Evolutionary conservation across 2,329 filamentous ascomycete genomes (phyloP), one percentile per base, ranked within the genome.

Genomic region (Aspergillus versicolor): DNA sequence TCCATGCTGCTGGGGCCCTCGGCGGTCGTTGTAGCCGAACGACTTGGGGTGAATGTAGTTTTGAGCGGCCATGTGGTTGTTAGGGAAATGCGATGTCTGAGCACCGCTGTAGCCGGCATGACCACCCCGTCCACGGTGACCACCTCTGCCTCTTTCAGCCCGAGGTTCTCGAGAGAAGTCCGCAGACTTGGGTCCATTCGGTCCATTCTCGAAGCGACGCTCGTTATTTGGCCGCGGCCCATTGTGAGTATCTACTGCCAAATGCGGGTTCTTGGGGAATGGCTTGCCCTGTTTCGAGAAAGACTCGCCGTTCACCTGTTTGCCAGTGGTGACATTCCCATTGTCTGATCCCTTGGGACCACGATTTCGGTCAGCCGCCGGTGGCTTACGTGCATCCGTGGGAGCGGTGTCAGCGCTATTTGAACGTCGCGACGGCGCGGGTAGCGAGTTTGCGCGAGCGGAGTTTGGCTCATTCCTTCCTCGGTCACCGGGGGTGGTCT

Each of bases 11-110:
- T 76, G 75, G n/a, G 74, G 70, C 9, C 76, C 71, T 56, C 76
- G 72, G 37, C 77, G 75, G 22, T 80, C 76, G 44, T 68, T 70
- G 61, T 73, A 76, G 32, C 72, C 70, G 44, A 72, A 75, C 1
- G 71, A 67, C 64, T 79, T 80, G 27, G 70, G 61, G 12, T 72
- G 62, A 41, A 71, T 70, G 57, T 77, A 79, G 5, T 67, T 67
- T 58, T 75, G 73, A 57, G 79, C 75, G 37, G 70, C 64, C 55
- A 75, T 59, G 42, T 76, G 70, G 38, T 72, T 65, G 49, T 73
- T 76, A 56, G 74, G 70, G 51, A 74, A 77, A 54, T 75, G 73
- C 13, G 67, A 64, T 48, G 71, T 70, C 54, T 76, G 73, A 38
- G 65, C 59, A 43, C 69, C 66, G 55, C 61, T 65, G 61, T 71